Conservation (phyloP, 225 moss, liverwort and hornwort species). For the Ulota crispa region DNA sequence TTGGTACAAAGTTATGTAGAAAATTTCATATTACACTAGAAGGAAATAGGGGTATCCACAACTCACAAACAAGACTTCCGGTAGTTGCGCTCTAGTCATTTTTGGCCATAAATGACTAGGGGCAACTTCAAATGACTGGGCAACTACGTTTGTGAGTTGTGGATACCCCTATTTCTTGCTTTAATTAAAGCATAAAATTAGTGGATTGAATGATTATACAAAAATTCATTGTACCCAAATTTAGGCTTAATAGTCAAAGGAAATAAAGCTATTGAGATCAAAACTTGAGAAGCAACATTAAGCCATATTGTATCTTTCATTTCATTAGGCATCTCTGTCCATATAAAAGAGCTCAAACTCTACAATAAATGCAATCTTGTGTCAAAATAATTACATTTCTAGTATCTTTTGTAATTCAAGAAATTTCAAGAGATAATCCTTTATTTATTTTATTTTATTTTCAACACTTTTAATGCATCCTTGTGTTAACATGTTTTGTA, state of each 20-base stretch:
- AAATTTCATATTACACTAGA: background rate
- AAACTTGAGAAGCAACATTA: slow-evolving; percentile 19
- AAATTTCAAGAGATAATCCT: background rate
- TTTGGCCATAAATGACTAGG: no score
- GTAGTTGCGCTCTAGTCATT: no score
- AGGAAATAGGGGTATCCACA: no score
- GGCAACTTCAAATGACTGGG: no score
- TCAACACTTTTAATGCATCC: background rate
- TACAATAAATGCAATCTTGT: background rate
- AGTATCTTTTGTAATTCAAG: background rate
- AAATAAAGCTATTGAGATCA: slow-evolving; percentile 14
- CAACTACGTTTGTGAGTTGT: no score
- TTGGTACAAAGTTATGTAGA: background rate
- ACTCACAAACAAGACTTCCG: no score
- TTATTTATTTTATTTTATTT: background rate
- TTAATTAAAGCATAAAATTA: background rate
- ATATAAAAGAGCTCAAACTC: slow-evolving; percentile 20
- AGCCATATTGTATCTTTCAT: slow-evolving; percentile 18
- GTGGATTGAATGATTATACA: background rate
- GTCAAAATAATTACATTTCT: background rate
- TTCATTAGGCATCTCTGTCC: slow-evolving; percentile 8
- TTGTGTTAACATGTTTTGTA: no score
- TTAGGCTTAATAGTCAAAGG: slow-evolving; percentile 12
- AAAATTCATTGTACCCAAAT: background rate
- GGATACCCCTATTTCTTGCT: no score